phyloP scores from a whole-genome alignment of 1,139 yeast genomes.

The Yamadazyma buinensis region DNA sequence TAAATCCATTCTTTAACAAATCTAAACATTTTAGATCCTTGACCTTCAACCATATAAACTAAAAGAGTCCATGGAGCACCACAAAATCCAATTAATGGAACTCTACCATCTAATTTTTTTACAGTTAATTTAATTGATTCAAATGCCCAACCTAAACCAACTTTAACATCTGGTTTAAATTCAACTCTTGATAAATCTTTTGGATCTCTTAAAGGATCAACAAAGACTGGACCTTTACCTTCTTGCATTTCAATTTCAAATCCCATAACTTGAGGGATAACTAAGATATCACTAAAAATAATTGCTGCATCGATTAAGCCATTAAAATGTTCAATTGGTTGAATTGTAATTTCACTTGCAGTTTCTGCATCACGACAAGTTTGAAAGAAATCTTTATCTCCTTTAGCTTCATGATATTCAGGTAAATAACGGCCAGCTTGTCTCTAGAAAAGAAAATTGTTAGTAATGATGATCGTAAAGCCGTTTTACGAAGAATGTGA shows the following conservation, averaged over 20 bases:
- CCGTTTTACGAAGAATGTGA: no score
- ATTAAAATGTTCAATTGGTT: slow-evolving; percentile 85
- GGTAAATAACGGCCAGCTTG: slow-evolving; percentile 89
- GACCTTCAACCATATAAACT: slow-evolving; percentile 98
- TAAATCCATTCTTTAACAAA: slow-evolving; percentile 92
- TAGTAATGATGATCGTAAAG: no score
- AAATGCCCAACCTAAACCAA: slow-evolving; percentile 91
- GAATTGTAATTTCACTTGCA: slow-evolving; percentile 92
- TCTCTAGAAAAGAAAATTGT: slow-evolving; percentile 43
- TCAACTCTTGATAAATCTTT: slow-evolving; percentile 60
- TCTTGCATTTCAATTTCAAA: slow-evolving; percentile 92
- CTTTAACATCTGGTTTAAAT: slow-evolving; percentile 62
- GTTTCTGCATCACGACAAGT: slow-evolving; percentile 91
- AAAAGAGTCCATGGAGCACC: slow-evolving; percentile 98
- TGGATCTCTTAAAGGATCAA: slow-evolving; percentile 76
- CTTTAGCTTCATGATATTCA: slow-evolving; percentile 89
- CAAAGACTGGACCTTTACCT: slow-evolving; percentile 92
- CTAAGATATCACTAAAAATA: slow-evolving; percentile 90
- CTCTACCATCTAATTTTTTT: slow-evolving; percentile 78
- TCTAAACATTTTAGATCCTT: slow-evolving; percentile 88
- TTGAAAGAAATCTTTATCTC: slow-evolving; percentile 83
- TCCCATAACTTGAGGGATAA: slow-evolving; percentile 98
- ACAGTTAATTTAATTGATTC: slow-evolving; percentile 87
- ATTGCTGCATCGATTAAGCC: slow-evolving; percentile 96
- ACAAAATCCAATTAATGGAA: slow-evolving; percentile 90